A percentile compares a stretch with the other conserved stretches of the same genome.
Evolutionary conservation across 495 filamentous ascomycete genomes (phyloP).

Genomic region (Eremomyces bilateralis): DNA sequence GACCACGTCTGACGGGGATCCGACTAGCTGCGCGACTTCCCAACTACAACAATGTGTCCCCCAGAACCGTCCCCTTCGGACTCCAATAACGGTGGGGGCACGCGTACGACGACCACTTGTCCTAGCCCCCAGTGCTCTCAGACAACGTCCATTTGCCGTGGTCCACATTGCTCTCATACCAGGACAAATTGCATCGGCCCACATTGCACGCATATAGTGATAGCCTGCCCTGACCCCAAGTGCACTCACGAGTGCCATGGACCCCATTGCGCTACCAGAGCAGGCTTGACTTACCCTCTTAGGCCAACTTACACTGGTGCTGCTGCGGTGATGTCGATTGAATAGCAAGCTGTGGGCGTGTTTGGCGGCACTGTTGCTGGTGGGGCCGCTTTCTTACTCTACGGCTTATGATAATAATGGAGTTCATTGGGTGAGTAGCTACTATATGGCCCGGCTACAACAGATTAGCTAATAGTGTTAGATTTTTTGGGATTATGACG

Average conservation of each 20-base stretch:
- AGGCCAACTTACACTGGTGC: neutral
- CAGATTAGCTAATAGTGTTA: too few species aligned
- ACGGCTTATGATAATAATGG: too few species aligned
- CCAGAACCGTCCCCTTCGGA: neutral
- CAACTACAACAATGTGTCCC: neutral
- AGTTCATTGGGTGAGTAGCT: too few species aligned
- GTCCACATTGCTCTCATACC: too few species aligned
- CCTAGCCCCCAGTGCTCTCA: too few species aligned
- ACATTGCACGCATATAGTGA: too few species aligned
- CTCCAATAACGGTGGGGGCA: neutral
- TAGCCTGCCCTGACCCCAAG: too few species aligned
- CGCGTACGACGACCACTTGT: neutral
- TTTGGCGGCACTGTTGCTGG: neutral
- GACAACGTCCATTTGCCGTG: too few species aligned
- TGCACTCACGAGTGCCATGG: neutral
- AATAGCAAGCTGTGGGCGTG: neutral
- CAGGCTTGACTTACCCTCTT: neutral
- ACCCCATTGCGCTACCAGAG: neutral
- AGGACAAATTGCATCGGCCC: too few species aligned
- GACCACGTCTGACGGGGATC: conserved; percentile 1
- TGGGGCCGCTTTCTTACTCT: neutral
- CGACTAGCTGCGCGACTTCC: neutral
- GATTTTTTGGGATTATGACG: too few species aligned
- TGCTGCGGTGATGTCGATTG: neutral
- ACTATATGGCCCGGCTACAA: too few species aligned